Evolutionary conservation across 208 protist species (phyloP).

Genomic region (Novymonas esmeraldas): DNA sequence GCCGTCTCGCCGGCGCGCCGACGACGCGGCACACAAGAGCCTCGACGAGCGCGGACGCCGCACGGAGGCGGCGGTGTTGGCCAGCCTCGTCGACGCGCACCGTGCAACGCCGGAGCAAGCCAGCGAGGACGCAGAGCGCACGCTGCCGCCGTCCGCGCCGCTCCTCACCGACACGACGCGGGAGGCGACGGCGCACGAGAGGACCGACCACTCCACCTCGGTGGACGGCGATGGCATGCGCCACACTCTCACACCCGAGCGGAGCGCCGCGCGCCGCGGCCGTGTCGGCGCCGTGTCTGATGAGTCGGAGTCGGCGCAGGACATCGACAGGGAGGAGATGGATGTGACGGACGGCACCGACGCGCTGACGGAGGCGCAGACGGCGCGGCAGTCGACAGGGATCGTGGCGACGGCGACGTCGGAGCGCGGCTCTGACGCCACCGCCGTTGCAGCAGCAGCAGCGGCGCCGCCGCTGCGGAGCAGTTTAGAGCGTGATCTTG

Average conservation of each 20-base stretch:
- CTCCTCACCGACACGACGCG: neutral
- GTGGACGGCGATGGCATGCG: too few species aligned
- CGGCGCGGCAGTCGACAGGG: neutral
- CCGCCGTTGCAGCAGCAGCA: too few species aligned
- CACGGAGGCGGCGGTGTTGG: too few species aligned
- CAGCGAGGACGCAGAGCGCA: neutral
- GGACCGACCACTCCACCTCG: too few species aligned
- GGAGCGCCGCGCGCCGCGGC: neutral
- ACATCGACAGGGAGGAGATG: neutral
- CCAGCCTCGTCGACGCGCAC: too few species aligned
- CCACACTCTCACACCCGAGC: neutral
- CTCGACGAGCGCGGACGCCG: too few species aligned
- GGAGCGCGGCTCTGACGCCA: too few species aligned
- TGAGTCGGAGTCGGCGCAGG: neutral
- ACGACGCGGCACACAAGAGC: too few species aligned
- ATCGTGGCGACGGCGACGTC: too few species aligned
- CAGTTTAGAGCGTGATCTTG: neutral
- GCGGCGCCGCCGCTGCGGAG: neutral
- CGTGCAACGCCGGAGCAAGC: too few species aligned
- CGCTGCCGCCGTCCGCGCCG: conserved; percentile 1
- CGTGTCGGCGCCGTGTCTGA: neutral
- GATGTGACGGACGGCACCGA: neutral
- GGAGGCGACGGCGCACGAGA: neutral
- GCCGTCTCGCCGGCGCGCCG: too few species aligned
- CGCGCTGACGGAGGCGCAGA: neutral